These are phyloP conservation scores for Russula olivacea DNA, from an alignment of 768 basidiomycete species.

Conservation along the genomic window DNA sequence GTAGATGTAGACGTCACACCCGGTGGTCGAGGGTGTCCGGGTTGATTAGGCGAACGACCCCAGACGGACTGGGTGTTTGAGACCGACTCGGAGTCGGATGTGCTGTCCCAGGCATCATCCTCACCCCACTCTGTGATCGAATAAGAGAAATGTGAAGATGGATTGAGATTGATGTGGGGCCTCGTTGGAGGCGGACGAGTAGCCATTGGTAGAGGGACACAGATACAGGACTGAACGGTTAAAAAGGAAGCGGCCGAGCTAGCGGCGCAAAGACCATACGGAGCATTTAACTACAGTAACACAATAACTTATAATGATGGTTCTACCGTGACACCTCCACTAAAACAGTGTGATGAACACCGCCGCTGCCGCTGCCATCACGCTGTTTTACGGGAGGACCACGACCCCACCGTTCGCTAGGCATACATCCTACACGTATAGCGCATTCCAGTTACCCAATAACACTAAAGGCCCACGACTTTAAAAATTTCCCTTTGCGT, in stretches of 20 bases:
- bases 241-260: neutral
- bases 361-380: neutral
- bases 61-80: slow-evolving; percentile 18
- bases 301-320: neutral
- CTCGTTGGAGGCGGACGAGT: slow-evolving; percentile 28
- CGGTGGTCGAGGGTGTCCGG: slow-evolving; percentile 6
- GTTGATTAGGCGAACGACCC: slow-evolving; percentile 16
- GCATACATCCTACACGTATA: neutral
- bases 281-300: neutral
- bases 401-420: neutral
- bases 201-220: slow-evolving; percentile 11
- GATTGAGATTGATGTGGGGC: slow-evolving; percentile 27
- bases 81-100: slow-evolving; percentile 30
- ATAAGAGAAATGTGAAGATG: slow-evolving; percentile 24
- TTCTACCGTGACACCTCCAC: neutral
- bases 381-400: slow-evolving; percentile 10
- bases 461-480: neutral
- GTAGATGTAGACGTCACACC: slow-evolving; percentile 1
- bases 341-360: slow-evolving; percentile 15
- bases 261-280: neutral
- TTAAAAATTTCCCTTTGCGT: neutral
- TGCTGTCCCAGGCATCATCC: slow-evolving; percentile 35
- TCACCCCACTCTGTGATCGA: slow-evolving; percentile 30
- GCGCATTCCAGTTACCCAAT: neutral
- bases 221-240: neutral